Conservation (phyloP, 1,284 basidiomycete genomes). For the Cutaneotrichosporon sp. region DNA sequence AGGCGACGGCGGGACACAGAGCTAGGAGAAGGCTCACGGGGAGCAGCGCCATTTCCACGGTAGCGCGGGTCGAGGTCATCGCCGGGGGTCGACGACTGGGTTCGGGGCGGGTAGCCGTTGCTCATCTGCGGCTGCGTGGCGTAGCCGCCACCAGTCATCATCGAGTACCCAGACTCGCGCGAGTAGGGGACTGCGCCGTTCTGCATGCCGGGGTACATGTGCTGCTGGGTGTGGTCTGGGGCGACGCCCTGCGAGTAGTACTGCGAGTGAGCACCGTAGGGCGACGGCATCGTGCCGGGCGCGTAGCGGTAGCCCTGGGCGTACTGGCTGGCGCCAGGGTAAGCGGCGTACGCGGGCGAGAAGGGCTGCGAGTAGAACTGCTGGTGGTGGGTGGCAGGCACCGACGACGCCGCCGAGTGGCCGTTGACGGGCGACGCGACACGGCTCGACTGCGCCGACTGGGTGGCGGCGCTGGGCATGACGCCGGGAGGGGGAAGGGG, state of each 20-base stretch:
- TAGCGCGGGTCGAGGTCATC: constrained; percentile 29
- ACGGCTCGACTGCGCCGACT: constrained; percentile 43
- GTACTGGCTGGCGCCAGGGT: constrained; percentile 32
- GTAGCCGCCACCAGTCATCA: constrained; percentile 37
- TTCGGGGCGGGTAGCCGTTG: constrained; percentile 44
- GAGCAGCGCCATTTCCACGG: constrained; percentile 24
- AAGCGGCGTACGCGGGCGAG: constrained; percentile 37
- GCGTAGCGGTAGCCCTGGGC: constrained; percentile 35
- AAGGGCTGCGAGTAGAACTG: constrained; percentile 43
- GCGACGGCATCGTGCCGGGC: constrained; percentile 33
- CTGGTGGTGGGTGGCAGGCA: constrained; percentile 34
- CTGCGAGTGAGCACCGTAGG: constrained; percentile 40
- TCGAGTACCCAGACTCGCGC: constrained; percentile 42
- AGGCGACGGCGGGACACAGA: constrained; percentile 28
- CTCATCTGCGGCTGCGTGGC: constrained; percentile 36
- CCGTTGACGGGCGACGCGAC: constrained; percentile 50
- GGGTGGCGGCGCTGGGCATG: constrained; percentile 32
- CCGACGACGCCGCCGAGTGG: constrained; percentile 41
- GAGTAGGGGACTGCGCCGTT: constrained; percentile 34
- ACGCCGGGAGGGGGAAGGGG: constrained; percentile 35
- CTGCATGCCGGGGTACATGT: constrained; percentile 45
- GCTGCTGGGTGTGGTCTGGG: constrained; percentile 39
- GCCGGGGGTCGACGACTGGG: constrained; percentile 46
- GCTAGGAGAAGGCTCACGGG: constrained; percentile 21
- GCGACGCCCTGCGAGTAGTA: constrained; percentile 42